Conservation (phyloP, 805 yeast genomes). For the Cyberlindnera galapagoensis region DNA sequence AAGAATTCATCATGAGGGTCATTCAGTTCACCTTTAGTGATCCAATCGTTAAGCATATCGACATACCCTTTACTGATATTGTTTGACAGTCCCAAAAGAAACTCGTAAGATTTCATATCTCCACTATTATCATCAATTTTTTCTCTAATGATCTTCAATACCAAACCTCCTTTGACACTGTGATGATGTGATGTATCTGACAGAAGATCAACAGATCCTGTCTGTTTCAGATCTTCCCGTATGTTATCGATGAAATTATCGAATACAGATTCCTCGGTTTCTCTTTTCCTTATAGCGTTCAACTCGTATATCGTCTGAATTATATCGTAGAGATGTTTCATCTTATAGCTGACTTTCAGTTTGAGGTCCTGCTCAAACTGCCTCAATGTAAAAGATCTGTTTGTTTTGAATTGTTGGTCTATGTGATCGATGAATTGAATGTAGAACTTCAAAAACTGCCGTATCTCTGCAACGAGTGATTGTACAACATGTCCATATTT, state of each 20-base stretch:
- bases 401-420: constrained; percentile 47
- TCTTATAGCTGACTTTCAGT: constrained; percentile 29
- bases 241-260: constrained; percentile 37
- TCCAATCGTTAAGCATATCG: constrained; percentile 71
- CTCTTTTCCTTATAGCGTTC: constrained; percentile 33
- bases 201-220: constrained; percentile 42
- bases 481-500: constrained; percentile 69
- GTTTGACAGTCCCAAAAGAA: constrained; percentile 47
- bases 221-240: constrained; percentile 29
- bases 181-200: constrained; percentile 47
- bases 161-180: constrained; percentile 72
- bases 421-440: constrained; percentile 31
- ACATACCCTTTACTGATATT: constrained; percentile 59
- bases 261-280: constrained; percentile 29
- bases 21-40: constrained; percentile 60
- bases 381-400: constrained; percentile 50
- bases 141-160: constrained; percentile 54
- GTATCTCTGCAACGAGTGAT: constrained; percentile 57
- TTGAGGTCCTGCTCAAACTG: constrained; percentile 47
- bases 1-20: constrained; percentile 84
- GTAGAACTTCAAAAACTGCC: constrained; percentile 35
- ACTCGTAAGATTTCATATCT: constrained; percentile 47
- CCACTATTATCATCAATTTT: constrained; percentile 57
- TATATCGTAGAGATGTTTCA: constrained; percentile 55
- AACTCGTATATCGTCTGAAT: constrained; percentile 42